Evolutionary conservation across 345 rosid genomes (phyloP).

Genomic region (Citrus mangshanensis): DNA sequence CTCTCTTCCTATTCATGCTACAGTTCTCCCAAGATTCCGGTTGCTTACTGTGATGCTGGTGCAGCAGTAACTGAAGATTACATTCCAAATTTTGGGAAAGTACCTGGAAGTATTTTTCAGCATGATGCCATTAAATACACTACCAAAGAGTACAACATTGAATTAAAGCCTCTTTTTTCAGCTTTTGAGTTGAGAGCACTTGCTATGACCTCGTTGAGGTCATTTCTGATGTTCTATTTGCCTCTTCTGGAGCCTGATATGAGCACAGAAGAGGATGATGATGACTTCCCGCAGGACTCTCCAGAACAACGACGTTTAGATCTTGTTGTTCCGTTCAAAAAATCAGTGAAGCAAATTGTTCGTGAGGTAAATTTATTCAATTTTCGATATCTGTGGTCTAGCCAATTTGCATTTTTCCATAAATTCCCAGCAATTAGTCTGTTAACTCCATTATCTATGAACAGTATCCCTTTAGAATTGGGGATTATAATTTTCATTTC

Average conservation of each 20-base stretch:
- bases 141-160: slow-evolving; percentile 66
- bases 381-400: background rate
- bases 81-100: slow-evolving; percentile 43
- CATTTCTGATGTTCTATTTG: slow-evolving; percentile 77
- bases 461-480: background rate
- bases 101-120: slow-evolving; percentile 38
- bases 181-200: slow-evolving; percentile 78
- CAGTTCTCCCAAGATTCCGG: slow-evolving; percentile 54
- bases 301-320: slow-evolving; percentile 48
- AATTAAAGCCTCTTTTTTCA: slow-evolving; percentile 75
- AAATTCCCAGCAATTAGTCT: background rate
- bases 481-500: background rate
- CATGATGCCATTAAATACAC: slow-evolving; percentile 42
- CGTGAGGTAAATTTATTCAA: slow-evolving; percentile 62
- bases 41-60: slow-evolving; percentile 90
- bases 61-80: slow-evolving; percentile 56
- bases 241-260: slow-evolving; percentile 83
- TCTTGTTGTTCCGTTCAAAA: slow-evolving; percentile 78
- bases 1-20: slow-evolving; percentile 7
- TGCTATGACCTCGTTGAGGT: slow-evolving; percentile 82
- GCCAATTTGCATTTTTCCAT: background rate
- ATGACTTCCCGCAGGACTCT: slow-evolving; percentile 55
- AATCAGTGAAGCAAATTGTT: slow-evolving; percentile 78
- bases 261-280: slow-evolving; percentile 58
- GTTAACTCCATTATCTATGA: background rate